Percentiles rank a stretch among this genome's conserved stretches.
Evolutionary conservation across 305 asterid genomes (phyloP).

Genomic region (Fraxinus ornus): DNA sequence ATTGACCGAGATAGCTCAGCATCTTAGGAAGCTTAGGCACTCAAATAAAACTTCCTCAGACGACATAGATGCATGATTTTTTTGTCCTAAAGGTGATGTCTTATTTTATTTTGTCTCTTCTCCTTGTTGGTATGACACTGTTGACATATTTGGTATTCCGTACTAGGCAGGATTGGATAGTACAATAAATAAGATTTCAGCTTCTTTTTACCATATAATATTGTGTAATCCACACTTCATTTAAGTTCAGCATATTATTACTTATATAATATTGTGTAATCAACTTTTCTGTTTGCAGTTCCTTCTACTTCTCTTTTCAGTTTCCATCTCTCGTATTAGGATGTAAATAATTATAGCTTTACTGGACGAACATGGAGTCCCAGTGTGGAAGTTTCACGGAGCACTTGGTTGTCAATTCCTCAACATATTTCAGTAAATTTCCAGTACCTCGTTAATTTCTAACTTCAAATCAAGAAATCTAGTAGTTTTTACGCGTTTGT

Average conservation of each 20-base stretch:
- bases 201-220: background rate
- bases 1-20: constrained; percentile 78
- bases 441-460: background rate
- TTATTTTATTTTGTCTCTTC: background rate
- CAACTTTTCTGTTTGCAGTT: constrained; percentile 17
- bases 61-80: constrained; percentile 29
- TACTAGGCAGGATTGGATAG: background rate
- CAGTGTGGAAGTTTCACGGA: constrained; percentile 4
- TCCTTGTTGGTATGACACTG: background rate
- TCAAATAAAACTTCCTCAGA: constrained; percentile 29
- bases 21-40: constrained; percentile 53
- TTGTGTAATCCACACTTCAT: background rate
- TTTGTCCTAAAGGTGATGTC: constrained; percentile 3
- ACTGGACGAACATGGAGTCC: constrained; percentile 10
- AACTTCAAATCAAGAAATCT: background rate
- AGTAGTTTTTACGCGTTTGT: background rate
- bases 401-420: constrained; percentile 13
- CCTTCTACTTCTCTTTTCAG: constrained; percentile 19
- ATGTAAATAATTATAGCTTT: constrained; percentile 9
- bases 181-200: background rate
- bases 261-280: background rate
- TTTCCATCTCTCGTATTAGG: constrained; percentile 21
- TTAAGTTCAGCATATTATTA: background rate
- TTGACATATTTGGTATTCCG: background rate
- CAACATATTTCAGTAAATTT: background rate